Conservation (phyloP, 345 rosid genomes). For the Eucalyptus pauciflora region DNA sequence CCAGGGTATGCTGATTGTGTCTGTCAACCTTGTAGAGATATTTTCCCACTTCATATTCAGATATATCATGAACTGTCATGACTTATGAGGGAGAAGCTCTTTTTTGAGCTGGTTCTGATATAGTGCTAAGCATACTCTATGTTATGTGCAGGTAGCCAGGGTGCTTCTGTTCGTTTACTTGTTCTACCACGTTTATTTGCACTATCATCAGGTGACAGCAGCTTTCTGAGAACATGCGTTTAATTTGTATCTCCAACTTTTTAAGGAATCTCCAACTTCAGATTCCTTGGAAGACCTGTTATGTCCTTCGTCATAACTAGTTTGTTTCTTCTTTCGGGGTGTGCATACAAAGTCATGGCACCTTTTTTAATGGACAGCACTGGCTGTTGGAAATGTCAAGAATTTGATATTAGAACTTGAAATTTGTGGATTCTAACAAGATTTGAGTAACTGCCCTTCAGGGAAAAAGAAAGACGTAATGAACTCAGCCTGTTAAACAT, state of each 20-base stretch:
- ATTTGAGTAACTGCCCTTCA: neutral
- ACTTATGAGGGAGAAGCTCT: neutral
- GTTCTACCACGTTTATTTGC: constrained; percentile 64
- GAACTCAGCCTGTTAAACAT: neutral
- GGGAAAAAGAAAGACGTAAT: neutral
- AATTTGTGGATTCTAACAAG: neutral
- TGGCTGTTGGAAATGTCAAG: neutral
- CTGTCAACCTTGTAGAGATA: neutral
- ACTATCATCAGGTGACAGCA: constrained; percentile 57
- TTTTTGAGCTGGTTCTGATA: neutral
- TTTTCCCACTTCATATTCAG: neutral
- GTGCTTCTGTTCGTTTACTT: constrained; percentile 60
- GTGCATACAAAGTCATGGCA: neutral
- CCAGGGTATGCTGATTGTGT: neutral
- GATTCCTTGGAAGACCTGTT: neutral
- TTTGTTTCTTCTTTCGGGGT: neutral
- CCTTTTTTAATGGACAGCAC: neutral
- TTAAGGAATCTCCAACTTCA: neutral
- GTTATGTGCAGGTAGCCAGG: constrained; percentile 63
- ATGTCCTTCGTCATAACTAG: neutral
- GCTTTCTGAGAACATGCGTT: neutral
- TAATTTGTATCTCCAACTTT: neutral
- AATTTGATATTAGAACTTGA: neutral
- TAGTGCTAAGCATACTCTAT: neutral
- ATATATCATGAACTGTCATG: neutral